Conservation (phyloP, 2,329 filamentous ascomycete genomes). For the Gremmenia infestans region DNA sequence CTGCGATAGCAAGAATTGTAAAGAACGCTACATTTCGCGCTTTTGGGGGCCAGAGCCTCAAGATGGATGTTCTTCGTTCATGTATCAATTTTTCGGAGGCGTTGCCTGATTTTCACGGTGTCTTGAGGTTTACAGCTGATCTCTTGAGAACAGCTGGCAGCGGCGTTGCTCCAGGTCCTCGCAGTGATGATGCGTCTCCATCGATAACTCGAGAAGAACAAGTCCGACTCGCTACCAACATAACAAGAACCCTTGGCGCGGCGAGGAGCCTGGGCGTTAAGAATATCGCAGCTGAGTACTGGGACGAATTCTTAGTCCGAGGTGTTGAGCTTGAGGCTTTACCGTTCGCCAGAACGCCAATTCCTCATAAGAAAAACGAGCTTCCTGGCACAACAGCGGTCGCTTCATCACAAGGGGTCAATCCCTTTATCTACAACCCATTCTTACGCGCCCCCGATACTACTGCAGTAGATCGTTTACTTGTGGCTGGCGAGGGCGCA, state of each 20-base stretch:
- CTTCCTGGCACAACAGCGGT: constrained; percentile 39
- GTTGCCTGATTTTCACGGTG: constrained; percentile 82
- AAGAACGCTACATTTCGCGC: constrained; percentile 52
- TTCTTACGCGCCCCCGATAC: constrained; percentile 68
- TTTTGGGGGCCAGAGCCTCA: constrained; percentile 75
- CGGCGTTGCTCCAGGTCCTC: constrained; percentile 67
- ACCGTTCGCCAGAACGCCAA: constrained; percentile 54
- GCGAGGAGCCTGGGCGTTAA: constrained; percentile 68
- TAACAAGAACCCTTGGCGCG: constrained; percentile 76
- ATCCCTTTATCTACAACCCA: constrained; percentile 94
- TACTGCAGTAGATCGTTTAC: constrained; percentile 55
- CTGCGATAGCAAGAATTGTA: constrained; percentile 52
- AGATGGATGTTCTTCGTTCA: constrained; percentile 80
- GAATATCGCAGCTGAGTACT: constrained; percentile 76
- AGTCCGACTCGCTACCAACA: constrained; percentile 74
- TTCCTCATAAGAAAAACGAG: constrained; percentile 55
- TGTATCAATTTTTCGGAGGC: constrained; percentile 94
- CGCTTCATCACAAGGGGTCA: constrained; percentile 41
- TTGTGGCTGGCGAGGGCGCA: constrained; percentile 75
- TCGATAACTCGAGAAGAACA: constrained; percentile 78
- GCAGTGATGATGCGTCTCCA: constrained; percentile 64
- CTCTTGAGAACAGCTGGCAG: constrained; percentile 78
- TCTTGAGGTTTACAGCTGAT: constrained; percentile 82
- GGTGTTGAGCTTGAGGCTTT: constrained; percentile 65
- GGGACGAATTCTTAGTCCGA: constrained; percentile 92